phyloP scores from a whole-genome alignment of 306 rosid genomes.

The Lotus japonicus region DNA sequence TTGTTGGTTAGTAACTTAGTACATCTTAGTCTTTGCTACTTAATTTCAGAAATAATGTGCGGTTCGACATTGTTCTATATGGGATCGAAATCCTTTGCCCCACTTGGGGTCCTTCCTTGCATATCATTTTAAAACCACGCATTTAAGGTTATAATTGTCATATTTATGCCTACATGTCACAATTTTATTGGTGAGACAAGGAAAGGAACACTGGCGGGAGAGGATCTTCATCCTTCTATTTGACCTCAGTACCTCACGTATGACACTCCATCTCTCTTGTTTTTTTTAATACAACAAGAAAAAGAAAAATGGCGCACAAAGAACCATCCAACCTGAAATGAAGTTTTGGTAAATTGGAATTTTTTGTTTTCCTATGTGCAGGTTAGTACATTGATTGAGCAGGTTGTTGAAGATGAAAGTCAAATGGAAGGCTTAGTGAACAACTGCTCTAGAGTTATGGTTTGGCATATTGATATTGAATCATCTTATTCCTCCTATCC shows the following conservation, averaged over 20 bases:
- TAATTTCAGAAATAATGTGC: not conserved
- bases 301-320: not conserved
- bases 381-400: slow-evolving; percentile 80
- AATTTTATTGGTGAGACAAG: too few species aligned
- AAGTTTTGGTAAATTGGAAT: not conserved
- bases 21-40: not conserved
- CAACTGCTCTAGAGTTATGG: slow-evolving; percentile 70
- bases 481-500: slow-evolving; percentile 50
- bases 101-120: too few species aligned
- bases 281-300: not conserved
- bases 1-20: slow-evolving; percentile 52
- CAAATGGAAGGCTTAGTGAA: slow-evolving; percentile 74
- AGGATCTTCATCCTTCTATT: too few species aligned
- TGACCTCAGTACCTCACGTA: not conserved
- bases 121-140: too few species aligned
- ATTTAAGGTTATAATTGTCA: too few species aligned
- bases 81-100: too few species aligned
- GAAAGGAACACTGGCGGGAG: too few species aligned
- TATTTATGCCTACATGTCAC: too few species aligned
- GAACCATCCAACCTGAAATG: not conserved
- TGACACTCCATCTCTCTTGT: not conserved
- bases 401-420: slow-evolving; percentile 83
- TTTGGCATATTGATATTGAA: slow-evolving; percentile 56
- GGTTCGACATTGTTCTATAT: not conserved
- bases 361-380: slow-evolving; percentile 34